These are phyloP conservation scores for Parasitella parasitica DNA, from an alignment of 371 early-diverging fungal genomes.

Conservation along the genomic window DNA sequence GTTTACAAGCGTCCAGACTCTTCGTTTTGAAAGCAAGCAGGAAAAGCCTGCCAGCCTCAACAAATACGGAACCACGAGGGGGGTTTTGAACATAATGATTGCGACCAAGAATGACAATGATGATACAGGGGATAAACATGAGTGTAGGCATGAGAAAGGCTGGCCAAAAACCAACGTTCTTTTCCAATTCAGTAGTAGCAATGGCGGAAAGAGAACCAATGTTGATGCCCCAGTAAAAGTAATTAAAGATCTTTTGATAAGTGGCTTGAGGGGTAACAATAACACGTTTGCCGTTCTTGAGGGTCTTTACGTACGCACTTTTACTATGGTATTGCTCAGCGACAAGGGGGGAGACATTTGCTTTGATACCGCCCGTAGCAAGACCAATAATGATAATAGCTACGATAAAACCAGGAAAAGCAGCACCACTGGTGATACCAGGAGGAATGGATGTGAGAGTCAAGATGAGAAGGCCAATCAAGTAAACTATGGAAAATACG, in stretches of 20 bases:
- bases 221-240: constrained; percentile 86
- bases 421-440: constrained; percentile 52
- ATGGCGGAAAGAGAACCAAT: constrained; percentile 69
- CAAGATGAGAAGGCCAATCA: constrained; percentile 66
- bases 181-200: constrained; percentile 58
- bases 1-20: constrained; percentile 40
- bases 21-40: constrained; percentile 24
- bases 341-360: constrained; percentile 52
- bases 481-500: constrained; percentile 64
- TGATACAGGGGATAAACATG: constrained; percentile 65
- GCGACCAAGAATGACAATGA: constrained; percentile 58
- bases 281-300: constrained; percentile 33
- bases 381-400: constrained; percentile 70
- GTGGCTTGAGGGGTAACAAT: constrained; percentile 53
- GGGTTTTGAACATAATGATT: constrained; percentile 58
- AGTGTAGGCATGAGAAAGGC: constrained; percentile 73
- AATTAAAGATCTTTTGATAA: constrained; percentile 47
- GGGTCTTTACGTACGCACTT: constrained; percentile 28
- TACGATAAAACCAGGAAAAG: constrained; percentile 66
- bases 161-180: constrained; percentile 61
- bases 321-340: constrained; percentile 48
- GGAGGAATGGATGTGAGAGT: constrained; percentile 61
- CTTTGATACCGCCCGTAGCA: constrained; percentile 55
- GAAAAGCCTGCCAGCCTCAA: constrained; percentile 39
- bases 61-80: constrained; percentile 60